Base-by-base conservation (phyloP, 2,329 filamentous ascomycete genomes). In the Colletotrichum sp. region DNA sequence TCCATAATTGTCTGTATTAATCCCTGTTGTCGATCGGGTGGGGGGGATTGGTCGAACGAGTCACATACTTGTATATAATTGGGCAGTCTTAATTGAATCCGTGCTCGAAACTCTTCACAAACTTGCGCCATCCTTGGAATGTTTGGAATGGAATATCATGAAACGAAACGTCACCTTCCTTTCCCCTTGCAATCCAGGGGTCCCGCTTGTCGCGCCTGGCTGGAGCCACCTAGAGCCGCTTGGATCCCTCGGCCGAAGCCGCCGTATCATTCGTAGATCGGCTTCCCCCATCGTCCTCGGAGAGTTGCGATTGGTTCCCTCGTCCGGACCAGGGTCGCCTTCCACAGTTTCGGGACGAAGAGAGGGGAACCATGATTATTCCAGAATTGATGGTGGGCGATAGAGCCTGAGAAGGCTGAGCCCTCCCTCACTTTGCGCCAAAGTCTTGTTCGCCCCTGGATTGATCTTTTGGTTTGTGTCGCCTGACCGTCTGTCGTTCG, bases 231-330 rank as follows among this genome's bases (percentile, higher is more conserved):
- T 24, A 24, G 28, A 57, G 62, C 68, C 68, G 62, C 68, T 68
- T 76, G 57, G 73, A 65, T 76, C 73, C 26, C 73, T 72, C 69
- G 69, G 63, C 44, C 18, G 57, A 63, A 49, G 36, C 57, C 70
- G 39, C 21, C 24, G 57, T 52, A 52, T 63, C 39, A 68, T 60
- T 73, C n/a, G 70, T 64, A 64, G 57, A 68, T 68, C 70, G 28
- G 66, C 28, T 28, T 49, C 32, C 30, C 44, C 24, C 44, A 26
- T 60, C 9, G 16, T 34, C 6, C 32, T 49, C 32, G 28, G 16
- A 34, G 15, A 30, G 64, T 68, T 76, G 70, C 73, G 73, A 76
- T 73, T 76, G 73, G 70, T 15, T 64, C 59, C 66, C 59, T 70
- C 71, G 71, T 74, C 71, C 39, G 24, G 71, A 57, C 66, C 18